Percentiles rank a stretch among this genome's conserved stretches.
These are phyloP conservation scores for Penicillium herquei DNA, from an alignment of 495 filamentous ascomycete genomes.

Conservation along the genomic window DNA sequence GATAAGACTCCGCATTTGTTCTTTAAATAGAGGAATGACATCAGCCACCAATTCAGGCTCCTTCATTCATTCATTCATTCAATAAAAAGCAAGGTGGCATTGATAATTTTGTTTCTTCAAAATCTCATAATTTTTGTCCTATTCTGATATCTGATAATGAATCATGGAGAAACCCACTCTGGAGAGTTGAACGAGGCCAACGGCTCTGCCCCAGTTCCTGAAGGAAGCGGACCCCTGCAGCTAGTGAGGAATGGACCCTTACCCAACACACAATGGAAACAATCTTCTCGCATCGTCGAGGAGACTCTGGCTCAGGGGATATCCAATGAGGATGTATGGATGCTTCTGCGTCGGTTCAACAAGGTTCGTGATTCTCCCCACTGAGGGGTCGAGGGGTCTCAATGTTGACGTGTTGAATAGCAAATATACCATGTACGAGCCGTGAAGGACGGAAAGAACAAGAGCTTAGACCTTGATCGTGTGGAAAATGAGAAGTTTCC, in stretches of 20 bases:
- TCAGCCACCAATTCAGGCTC: neutral
- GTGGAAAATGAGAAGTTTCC: conserved; percentile 82
- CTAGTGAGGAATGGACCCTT: conserved; percentile 4
- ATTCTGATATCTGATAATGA: conserved; percentile 13
- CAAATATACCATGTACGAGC: conserved; percentile 89
- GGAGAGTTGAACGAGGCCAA: conserved; percentile 19
- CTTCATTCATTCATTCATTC: no score
- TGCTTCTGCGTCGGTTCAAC: conserved; percentile 73
- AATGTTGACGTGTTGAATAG: conserved; percentile 40
- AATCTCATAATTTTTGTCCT: no score
- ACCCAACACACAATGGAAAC: conserved; percentile 22
- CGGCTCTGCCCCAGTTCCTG: conserved; percentile 7
- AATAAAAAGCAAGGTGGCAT: no score
- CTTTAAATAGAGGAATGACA: neutral
- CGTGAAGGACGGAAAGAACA: conserved; percentile 47
- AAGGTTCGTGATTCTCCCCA: conserved; percentile 42
- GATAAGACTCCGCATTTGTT: neutral
- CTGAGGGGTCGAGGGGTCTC: neutral
- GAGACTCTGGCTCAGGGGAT: conserved; percentile 47
- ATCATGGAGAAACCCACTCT: conserved; percentile 13
- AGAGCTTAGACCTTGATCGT: conserved; percentile 75
- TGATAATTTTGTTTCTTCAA: no score
- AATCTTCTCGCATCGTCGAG: conserved; percentile 17
- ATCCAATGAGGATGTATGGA: conserved; percentile 80
- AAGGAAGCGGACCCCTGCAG: conserved; percentile 9